A percentile compares a stretch with the other conserved stretches of the same genome.
These are phyloP conservation scores for Sporisorium graminicola DNA, from an alignment of 1,284 basidiomycete genomes.

Conservation along the genomic window DNA sequence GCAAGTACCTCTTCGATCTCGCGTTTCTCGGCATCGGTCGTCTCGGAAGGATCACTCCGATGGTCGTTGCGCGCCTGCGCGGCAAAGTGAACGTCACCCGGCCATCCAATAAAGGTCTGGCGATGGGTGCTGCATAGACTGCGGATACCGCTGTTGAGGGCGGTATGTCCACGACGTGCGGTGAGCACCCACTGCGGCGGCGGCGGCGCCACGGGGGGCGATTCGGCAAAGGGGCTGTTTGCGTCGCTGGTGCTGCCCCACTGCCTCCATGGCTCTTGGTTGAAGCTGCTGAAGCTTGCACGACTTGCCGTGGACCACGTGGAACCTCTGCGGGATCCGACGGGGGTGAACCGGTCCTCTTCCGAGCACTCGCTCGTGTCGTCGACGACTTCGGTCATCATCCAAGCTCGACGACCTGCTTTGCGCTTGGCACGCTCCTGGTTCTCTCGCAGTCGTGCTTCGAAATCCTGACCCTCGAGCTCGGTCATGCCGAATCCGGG, in stretches of 20 bases:
- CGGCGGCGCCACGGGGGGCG: slow-evolving; percentile 38
- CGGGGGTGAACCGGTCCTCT: slow-evolving; percentile 64
- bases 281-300: slow-evolving; percentile 53
- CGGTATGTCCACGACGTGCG: slow-evolving; percentile 88
- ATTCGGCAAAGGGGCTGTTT: slow-evolving; percentile 43
- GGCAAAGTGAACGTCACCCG: slow-evolving; percentile 80
- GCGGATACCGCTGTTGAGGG: slow-evolving; percentile 93
- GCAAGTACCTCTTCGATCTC: slow-evolving; percentile 66
- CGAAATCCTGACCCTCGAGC: slow-evolving; percentile 57
- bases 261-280: slow-evolving; percentile 48
- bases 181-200: slow-evolving; percentile 79
- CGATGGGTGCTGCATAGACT: slow-evolving; percentile 85
- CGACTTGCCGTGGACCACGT: slow-evolving; percentile 49
- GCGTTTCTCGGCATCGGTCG: slow-evolving; percentile 55
- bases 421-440: slow-evolving; percentile 58
- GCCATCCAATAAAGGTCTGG: slow-evolving; percentile 93
- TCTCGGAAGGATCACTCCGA: slow-evolving; percentile 59
- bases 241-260: slow-evolving; percentile 50
- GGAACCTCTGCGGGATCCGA: slow-evolving; percentile 58
- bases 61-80: slow-evolving; percentile 58
- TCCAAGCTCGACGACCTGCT: slow-evolving; percentile 64
- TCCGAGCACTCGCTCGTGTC: slow-evolving; percentile 62
- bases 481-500: slow-evolving; percentile 49
- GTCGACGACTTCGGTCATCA: slow-evolving; percentile 64
- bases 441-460: slow-evolving; percentile 61